A percentile compares a stretch with the other conserved stretches of the same genome.
Conservation (phyloP, 2,329 filamentous ascomycete genomes). For the Nannizzia gypsea region DNA sequence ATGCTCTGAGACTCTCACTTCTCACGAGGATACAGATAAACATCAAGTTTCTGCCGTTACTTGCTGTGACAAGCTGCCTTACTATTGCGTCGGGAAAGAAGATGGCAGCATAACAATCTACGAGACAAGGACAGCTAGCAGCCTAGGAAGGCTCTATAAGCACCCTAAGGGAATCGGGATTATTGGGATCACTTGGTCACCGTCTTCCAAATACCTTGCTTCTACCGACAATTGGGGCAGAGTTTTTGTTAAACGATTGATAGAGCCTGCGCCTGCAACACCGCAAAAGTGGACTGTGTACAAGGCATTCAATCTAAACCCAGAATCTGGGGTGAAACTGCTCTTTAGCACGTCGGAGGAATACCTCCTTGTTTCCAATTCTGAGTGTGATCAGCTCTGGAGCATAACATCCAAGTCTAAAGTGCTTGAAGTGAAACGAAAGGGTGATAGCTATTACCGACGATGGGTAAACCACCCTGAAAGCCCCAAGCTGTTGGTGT, state of each 20-base stretch:
- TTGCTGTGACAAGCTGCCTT: slow-evolving; percentile 1
- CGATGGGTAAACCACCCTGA: slow-evolving; percentile 9
- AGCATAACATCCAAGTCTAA: slow-evolving; percentile 5
- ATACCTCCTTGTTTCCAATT: slow-evolving; percentile 7
- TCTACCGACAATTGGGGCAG: slow-evolving; percentile 7
- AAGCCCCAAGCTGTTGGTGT: slow-evolving; percentile 4
- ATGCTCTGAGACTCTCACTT: too few species aligned
- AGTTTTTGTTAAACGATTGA: slow-evolving; percentile 9
- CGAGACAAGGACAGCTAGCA: slow-evolving; percentile 6
- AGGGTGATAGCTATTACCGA: not conserved
- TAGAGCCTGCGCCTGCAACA: not conserved
- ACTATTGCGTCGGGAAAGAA: slow-evolving; percentile 18
- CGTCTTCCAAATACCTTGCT: slow-evolving; percentile 13
- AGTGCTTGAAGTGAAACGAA: slow-evolving; percentile 1
- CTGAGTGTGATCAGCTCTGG: slow-evolving; percentile 5
- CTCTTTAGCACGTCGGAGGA: slow-evolving; percentile 8
- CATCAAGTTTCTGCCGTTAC: too few species aligned
- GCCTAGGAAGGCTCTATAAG: slow-evolving; percentile 7
- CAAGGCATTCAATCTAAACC: too few species aligned
- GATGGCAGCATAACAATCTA: slow-evolving; percentile 16
- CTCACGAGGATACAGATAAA: too few species aligned
- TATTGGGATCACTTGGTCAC: too few species aligned
- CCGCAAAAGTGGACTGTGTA: slow-evolving; percentile 9
- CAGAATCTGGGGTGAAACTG: too few species aligned
- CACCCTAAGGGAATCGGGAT: too few species aligned